phyloP scores from a whole-genome alignment of 345 rosid genomes.

The Bruguiera gymnorhiza region DNA sequence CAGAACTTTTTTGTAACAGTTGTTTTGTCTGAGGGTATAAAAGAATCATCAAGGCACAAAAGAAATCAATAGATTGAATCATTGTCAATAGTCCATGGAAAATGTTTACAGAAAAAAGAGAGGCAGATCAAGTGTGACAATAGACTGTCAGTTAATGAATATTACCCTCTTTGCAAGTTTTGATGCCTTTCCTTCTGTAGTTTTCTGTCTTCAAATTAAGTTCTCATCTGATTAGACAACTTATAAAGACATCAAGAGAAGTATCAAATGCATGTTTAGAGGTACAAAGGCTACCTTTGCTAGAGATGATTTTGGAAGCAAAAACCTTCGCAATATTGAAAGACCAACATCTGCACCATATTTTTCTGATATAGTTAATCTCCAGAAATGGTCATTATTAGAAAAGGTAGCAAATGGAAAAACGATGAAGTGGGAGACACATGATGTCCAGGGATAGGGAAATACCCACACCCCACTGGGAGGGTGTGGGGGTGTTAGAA shows the following conservation, averaged over 20 bases:
- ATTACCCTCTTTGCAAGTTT: conserved; percentile 95
- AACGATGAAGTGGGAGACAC: no score
- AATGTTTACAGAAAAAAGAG: background rate
- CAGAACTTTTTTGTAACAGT: conserved; percentile 3
- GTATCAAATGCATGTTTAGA: conserved; percentile 5
- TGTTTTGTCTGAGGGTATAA: conserved; percentile 2
- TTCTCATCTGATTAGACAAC: conserved; percentile 45
- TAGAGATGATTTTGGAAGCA: conserved; percentile 46
- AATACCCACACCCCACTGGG: no score
- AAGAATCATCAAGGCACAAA: background rate
- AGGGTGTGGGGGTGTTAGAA: no score
- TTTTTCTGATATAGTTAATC: conserved; percentile 22
- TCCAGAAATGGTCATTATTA: conserved; percentile 3
- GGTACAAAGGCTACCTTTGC: conserved; percentile 53
- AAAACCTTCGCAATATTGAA: conserved; percentile 78
- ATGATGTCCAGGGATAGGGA: no score
- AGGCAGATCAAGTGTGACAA: background rate
- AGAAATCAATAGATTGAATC: background rate
- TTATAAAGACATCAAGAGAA: conserved; percentile 14
- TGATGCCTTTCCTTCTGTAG: conserved; percentile 64
- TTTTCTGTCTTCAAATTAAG: conserved; percentile 72
- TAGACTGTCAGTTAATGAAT: conserved; percentile 9
- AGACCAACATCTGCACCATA: conserved; percentile 82
- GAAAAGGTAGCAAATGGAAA: no score
- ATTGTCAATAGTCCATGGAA: background rate